Conservation (phyloP, 345 rosid species). For the Gossypium australe region DNA sequence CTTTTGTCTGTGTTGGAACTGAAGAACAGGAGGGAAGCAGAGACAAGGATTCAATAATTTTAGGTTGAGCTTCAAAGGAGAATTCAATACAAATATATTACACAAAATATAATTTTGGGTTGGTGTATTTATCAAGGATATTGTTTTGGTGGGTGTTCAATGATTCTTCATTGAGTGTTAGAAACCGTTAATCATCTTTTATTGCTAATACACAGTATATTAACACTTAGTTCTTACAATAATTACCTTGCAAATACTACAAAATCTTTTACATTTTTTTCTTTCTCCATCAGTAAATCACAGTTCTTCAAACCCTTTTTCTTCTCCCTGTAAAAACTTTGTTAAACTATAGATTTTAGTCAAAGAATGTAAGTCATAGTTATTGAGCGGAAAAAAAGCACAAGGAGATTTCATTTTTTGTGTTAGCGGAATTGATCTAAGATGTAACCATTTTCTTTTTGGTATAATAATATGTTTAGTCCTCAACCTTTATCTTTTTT, state of each 20-base stretch:
- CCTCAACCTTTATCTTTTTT: too few relatives aligned
- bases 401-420: too few relatives aligned
- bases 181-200: not conserved
- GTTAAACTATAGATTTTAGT: too few relatives aligned
- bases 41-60: conserved; percentile 5
- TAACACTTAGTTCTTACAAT: not conserved
- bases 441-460: too few relatives aligned
- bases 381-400: too few relatives aligned
- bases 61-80: conserved; percentile 22
- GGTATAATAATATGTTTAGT: too few relatives aligned
- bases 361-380: too few relatives aligned
- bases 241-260: not conserved
- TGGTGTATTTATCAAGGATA: conserved; percentile 28
- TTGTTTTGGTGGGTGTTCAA: conserved; percentile 30
- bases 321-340: too few relatives aligned
- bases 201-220: not conserved
- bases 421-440: too few relatives aligned
- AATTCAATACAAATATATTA: not conserved
- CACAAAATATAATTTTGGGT: conserved; percentile 13
- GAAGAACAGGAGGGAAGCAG: not conserved
- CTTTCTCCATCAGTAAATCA: too few relatives aligned
- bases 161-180: conserved; percentile 33
- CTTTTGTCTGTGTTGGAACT: not conserved
- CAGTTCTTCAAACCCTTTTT: not conserved
- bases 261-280: too few relatives aligned